Percentiles rank a stretch among this genome's conserved stretches.
These are phyloP conservation scores for Rhodosporidiobolus sp. DNA, from an alignment of 768 basidiomycete genomes.

Conservation along the genomic window DNA sequence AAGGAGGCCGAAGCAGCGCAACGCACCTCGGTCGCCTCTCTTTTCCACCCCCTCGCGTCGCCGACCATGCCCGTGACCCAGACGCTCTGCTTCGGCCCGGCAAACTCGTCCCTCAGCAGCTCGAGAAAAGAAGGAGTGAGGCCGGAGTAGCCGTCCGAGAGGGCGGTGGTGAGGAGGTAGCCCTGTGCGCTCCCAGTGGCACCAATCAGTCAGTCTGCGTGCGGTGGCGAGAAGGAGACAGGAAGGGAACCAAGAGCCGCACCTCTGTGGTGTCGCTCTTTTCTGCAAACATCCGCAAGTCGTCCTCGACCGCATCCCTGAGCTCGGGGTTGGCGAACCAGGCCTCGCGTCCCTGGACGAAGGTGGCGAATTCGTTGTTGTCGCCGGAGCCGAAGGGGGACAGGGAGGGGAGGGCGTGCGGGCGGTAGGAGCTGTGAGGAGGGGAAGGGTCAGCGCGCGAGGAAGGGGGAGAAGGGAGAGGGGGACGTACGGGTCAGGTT, in stretches of 20 bases:
- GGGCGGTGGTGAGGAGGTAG: conserved; percentile 22
- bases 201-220: too few species aligned
- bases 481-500: not conserved
- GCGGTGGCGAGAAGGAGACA: not conserved
- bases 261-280: conserved; percentile 30
- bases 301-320: conserved; percentile 27
- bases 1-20: not conserved
- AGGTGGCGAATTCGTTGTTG: conserved; percentile 38
- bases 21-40: conserved; percentile 24
- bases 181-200: too few species aligned
- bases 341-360: conserved; percentile 20
- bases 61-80: conserved; percentile 20
- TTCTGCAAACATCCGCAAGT: conserved; percentile 29
- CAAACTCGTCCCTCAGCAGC: conserved; percentile 33
- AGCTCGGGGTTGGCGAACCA: conserved; percentile 12
- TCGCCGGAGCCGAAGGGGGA: conserved; percentile 27
- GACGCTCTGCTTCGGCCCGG: conserved; percentile 12
- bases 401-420: conserved; percentile 12
- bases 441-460: too few species aligned
- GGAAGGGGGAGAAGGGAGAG: not conserved
- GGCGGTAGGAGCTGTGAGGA: not conserved
- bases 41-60: conserved; percentile 18
- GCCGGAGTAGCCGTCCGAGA: conserved; percentile 31
- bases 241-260: not conserved
- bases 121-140: conserved; percentile 31